Evolutionary conservation across 176 grass and related monocot genomes (phyloP), one percentile per base, ranked within the genome.

Genomic region (Olyra latifolia): DNA sequence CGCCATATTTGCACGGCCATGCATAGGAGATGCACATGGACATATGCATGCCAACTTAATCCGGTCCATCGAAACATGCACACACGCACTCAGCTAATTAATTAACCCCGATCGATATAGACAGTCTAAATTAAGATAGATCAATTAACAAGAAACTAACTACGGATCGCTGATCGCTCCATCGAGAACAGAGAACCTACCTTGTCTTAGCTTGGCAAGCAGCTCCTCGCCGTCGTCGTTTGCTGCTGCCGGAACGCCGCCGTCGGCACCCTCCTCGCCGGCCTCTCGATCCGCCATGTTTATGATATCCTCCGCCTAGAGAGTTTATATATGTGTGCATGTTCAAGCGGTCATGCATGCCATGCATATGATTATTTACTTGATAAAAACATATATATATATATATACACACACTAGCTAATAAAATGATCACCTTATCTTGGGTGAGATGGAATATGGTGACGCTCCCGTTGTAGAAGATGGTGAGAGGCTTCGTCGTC

Each of bases 381-480:
- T n/a, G n/a, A n/a, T n/a, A n/a, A n/a, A n/a, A n/a, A n/a, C n/a
- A n/a, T n/a, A n/a, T n/a, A n/a, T n/a, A n/a, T n/a, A n/a, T n/a
- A n/a, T n/a, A n/a, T n/a, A n/a, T n/a, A n/a, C n/a, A n/a, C n/a
- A n/a, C n/a, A n/a, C n/a, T n/a, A n/a, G n/a, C n/a, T n/a, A n/a
- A n/a, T n/a, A n/a, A n/a, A n/a, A n/a, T 35, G 32, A 35, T 3
- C 32, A 35, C 25, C 87, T 85, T 83, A 2, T 89, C 62, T 54
- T 78, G 20, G 0, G 81, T 30, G 76, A 89, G 87, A 63, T 85
- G 87, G 69, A 89, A 89, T 4, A 80, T 67, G 55, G 82, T 52
- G 66, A 89, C 82, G 46, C 52, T 5, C 4, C 87, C 87, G 78
- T 76, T 81, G 82, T 84, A 85, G 76, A 89, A 89, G 55, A 89